Evolutionary conservation across 2,329 filamentous ascomycete species (phyloP), one percentile per base, ranked within the genome.

Genomic region (Alternaria burnsii): DNA sequence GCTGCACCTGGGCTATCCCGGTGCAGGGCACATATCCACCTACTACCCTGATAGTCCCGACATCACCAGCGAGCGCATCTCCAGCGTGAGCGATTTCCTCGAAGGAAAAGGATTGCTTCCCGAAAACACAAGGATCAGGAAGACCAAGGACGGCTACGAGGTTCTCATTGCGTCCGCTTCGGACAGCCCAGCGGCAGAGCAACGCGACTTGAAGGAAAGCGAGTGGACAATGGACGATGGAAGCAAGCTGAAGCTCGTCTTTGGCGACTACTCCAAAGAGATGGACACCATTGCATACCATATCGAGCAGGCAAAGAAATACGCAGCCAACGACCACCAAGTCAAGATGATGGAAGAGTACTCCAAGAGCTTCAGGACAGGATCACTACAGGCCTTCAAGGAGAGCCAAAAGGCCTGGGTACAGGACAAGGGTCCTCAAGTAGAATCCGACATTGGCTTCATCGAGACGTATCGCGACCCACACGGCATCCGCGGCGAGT

Each of bases 401-500:
- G 79, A 83, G 50, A 82, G 82, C 36, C 84, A 86, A 66, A 78
- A 81, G 26, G 79, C 79, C 20, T 87, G 85, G 85, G 85, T 86
- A 48, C 78, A 80, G 48, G 84, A 87, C 68, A 84, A 82, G 62
- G 79, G 81, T 4, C 81, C 84, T 0, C 75, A 77, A 52, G 84
- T 86, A 4, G 85, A 86, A 73, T 81, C 78, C 10, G 83, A 85
- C 48, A 81, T 86, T 60, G 84, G 84, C 7, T 86, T 86, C 70
- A 81, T 86, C 55, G 84, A 86, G 71, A 84, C 84, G 0, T 86
- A 86, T 67, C 76, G 84, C 47, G 85, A 87, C 65, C 84, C 84
- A 3, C 80, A 84, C 59, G 84, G 84, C 22, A 82, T 84, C 18
- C 81, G 84, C 43, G 82, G 82, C 11, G 84, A 86, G 61, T 86